Conservation (phyloP, 306 rosid genomes). For the Cucurbita maxima region DNA sequence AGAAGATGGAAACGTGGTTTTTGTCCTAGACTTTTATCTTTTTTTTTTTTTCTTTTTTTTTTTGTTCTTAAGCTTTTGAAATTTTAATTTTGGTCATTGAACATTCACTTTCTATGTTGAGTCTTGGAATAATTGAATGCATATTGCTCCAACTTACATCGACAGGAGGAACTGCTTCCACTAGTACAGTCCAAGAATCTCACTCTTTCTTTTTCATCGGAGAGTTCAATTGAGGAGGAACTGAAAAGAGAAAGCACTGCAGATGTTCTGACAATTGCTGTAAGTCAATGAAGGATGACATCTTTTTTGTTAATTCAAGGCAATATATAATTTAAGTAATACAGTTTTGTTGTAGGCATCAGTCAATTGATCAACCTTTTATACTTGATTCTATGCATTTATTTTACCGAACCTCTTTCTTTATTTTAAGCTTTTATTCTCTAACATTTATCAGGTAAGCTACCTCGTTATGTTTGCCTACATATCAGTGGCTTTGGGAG, state of each 20-base stretch:
- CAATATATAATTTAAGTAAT: not conserved
- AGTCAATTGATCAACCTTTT: not conserved
- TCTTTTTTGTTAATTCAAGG: not conserved
- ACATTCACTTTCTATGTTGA: not conserved
- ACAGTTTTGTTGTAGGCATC: not conserved
- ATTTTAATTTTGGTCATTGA: not conserved
- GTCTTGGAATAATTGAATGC: not conserved
- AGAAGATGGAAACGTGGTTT: not conserved
- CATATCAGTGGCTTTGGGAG: conserved; percentile 83
- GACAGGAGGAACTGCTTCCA: conserved; percentile 78
- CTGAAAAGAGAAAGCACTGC: conserved; percentile 95
- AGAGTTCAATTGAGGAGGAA: conserved; percentile 94
- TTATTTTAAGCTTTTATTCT: conserved; percentile 6
- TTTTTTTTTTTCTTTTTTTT: not conserved
- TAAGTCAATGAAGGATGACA: conserved; percentile 19
- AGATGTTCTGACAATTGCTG: conserved; percentile 74
- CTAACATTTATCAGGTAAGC: conserved; percentile 54
- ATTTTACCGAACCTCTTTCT: not conserved
- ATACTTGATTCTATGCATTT: not conserved
- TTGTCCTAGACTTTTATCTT: not conserved
- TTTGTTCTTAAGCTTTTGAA: not conserved
- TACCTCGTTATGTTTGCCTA: conserved; percentile 91
- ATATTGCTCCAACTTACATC: conserved; percentile 12
- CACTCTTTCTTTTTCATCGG: conserved; percentile 74
- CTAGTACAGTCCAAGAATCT: conserved; percentile 71